Conservation (phyloP, 805 yeast genomes). For the Metschnikowia gruessii region DNA sequence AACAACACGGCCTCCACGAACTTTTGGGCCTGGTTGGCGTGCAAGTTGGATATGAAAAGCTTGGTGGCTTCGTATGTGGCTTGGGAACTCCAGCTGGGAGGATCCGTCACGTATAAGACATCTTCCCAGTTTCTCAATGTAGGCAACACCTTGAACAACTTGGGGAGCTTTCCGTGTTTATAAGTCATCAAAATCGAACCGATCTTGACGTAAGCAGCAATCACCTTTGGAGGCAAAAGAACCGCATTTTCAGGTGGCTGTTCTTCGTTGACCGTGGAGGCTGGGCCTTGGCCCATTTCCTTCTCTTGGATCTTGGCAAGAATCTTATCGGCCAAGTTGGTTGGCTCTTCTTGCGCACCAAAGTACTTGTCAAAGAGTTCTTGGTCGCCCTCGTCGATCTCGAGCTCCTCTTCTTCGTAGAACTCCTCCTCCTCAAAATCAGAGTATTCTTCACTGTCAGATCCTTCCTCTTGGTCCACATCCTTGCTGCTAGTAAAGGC, state of each 20-base stretch:
- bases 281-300: slow-evolving; percentile 34
- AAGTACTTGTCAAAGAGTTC: slow-evolving; percentile 79
- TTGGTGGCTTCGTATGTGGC: slow-evolving; percentile 94
- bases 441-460: slow-evolving; percentile 51
- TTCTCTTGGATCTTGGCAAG: slow-evolving; percentile 85
- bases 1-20: slow-evolving; percentile 67
- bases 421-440: slow-evolving; percentile 45
- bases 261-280: slow-evolving; percentile 11
- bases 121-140: slow-evolving; percentile 94
- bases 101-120: slow-evolving; percentile 86
- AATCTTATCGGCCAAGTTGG: slow-evolving; percentile 87
- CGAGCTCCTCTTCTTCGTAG: slow-evolving; percentile 56
- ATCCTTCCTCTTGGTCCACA: slow-evolving; percentile 34
- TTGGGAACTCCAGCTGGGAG: slow-evolving; percentile 92
- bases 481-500: slow-evolving; percentile 27
- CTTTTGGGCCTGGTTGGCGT: slow-evolving; percentile 83
- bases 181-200: slow-evolving; percentile 84
- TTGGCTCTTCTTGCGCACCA: slow-evolving; percentile 36
- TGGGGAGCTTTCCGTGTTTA: slow-evolving; percentile 96
- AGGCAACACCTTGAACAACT: slow-evolving; percentile 92
- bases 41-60: slow-evolving; percentile 85
- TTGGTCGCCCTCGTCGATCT: slow-evolving; percentile 77
- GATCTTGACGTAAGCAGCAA: slow-evolving; percentile 88
- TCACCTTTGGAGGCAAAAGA: slow-evolving; percentile 90
- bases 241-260: slow-evolving; percentile 45